Evolutionary conservation across 192 early-diverging fungal genomes (phyloP), one percentile per base, ranked within the genome.

Genomic region (Podila epicladia): DNA sequence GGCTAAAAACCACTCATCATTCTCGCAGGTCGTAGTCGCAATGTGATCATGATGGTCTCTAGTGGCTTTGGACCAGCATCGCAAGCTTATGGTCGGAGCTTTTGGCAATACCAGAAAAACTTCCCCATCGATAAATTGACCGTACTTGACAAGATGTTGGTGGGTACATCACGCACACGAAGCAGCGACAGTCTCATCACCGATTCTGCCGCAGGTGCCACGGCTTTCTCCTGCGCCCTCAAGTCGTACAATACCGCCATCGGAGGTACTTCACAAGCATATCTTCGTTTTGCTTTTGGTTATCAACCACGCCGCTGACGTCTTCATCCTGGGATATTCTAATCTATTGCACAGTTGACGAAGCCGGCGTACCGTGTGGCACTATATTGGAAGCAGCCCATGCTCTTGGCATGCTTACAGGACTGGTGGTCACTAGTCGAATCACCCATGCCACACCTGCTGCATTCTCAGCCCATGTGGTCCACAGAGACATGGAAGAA

Each of bases 171-270:
- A 24, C 91, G 98, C 41, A 99, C 98, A 7, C 87, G 94, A 53
- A 95, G 93, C 51, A 90, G 90, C 59, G 66, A 72, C 83, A 93
- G 92, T 49, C 83, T 98, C 32, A 89, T 99, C 7, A 99, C 98
- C 0, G 98, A 99, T 84, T 95, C 94, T 50, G 98, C 98, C 12
- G 97, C 98, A 29, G 98, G 97, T 11, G 98, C 97, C 0, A 99
- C 98, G 1, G 98, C 98, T 3, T 98, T 95, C 72, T 88, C 96
- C 19, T 98, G 97, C 79, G 91, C 85, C 17, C 75, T 91, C 33
- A 99, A 99, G 84, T 87, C 95, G 2, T 98, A 96, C 85, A 99
- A 99, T 82, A 94, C 93, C 37, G 98, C 95, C 13, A 95, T 99
- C 67, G 95, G 85, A 69, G 96, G 96, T 83, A 86, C 41, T 45